Conservation (phyloP, 176 grass and related monocot genomes). For the bread wheat (Triticum aestivum) region IWGSC_CS_RefSeq_v2.1 NC_057812.1:13109534-13110033, state of each 20-base stretch:
- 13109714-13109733: neutral
- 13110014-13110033: constrained; percentile 19
- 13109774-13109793: neutral
- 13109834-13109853: neutral
- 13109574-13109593: neutral
- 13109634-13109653: constrained; percentile 10
- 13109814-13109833: neutral
- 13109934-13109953: constrained; percentile 32
- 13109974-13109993: constrained; percentile 9
- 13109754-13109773: neutral
- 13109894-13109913: neutral
- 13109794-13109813: neutral
- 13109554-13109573: constrained; percentile 9
- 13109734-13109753: neutral
- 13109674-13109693: neutral
- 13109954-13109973: constrained; percentile 45
- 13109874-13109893: constrained; percentile 16
- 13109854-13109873: neutral
- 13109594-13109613: constrained; percentile 13
- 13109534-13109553: constrained; percentile 5
- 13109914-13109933: constrained; percentile 36
- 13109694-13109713: neutral
- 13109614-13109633: neutral
- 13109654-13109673: neutral
- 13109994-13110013: constrained; percentile 22